phyloP scores from a whole-genome alignment of 345 rosid species.

The Microcos paniculata region DNA sequence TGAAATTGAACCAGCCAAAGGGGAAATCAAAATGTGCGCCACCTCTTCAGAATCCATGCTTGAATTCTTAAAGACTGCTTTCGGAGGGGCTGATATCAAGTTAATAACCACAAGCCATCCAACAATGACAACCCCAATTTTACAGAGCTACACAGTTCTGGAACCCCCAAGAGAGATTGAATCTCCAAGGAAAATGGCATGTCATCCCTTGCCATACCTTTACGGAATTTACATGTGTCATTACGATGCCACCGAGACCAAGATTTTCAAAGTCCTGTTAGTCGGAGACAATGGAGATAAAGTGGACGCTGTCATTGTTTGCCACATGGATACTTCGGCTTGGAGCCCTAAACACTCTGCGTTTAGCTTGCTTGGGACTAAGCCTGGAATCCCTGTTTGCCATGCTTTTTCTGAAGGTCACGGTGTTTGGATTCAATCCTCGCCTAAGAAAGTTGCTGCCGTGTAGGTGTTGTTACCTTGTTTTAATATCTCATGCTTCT shows the following conservation, averaged over 20 bases:
- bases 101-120: slow-evolving; percentile 6
- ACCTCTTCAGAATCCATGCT: slow-evolving; percentile 29
- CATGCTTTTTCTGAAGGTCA: slow-evolving; percentile 33
- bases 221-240: slow-evolving; percentile 23
- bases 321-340: slow-evolving; percentile 51
- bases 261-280: neutral
- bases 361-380: slow-evolving; percentile 28
- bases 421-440: slow-evolving; percentile 1
- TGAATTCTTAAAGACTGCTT: slow-evolving; percentile 13
- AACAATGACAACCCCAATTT: neutral
- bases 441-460: neutral
- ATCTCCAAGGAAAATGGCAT: slow-evolving; percentile 23
- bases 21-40: slow-evolving; percentile 27
- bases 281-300: slow-evolving; percentile 28
- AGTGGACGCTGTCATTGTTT: slow-evolving; percentile 37
- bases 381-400: slow-evolving; percentile 43
- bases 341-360: slow-evolving; percentile 37
- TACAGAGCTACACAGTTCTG: slow-evolving; percentile 21
- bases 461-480: neutral
- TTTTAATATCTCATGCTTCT: neutral
- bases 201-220: slow-evolving; percentile 22
- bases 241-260: slow-evolving; percentile 11
- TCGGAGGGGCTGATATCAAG: neutral
- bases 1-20: slow-evolving; percentile 15
- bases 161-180: slow-evolving; percentile 10